Conservation (phyloP, 371 early-diverging fungal genomes). For the Haplosporangium sp. region DNA sequence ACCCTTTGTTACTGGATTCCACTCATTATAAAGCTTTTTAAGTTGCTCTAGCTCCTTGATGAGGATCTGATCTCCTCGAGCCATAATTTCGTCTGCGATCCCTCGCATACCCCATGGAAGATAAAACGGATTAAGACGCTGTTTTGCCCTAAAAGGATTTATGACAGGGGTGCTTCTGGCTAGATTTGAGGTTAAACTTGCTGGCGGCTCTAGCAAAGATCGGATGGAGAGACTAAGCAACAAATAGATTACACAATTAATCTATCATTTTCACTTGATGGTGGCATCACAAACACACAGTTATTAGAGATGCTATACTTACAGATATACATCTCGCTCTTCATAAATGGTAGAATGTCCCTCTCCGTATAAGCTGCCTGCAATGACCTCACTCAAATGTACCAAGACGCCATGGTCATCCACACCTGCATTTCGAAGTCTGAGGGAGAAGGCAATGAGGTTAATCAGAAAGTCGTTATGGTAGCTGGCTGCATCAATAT, state of each 20-base stretch:
- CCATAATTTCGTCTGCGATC: slow-evolving; percentile 74
- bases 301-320: slow-evolving; percentile 13
- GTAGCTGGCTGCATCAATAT: slow-evolving; percentile 83
- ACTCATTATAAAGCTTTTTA: slow-evolving; percentile 73
- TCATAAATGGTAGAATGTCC: slow-evolving; percentile 95
- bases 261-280: neutral
- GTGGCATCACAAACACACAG: neutral
- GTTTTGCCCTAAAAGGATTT: slow-evolving; percentile 63
- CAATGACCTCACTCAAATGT: slow-evolving; percentile 85
- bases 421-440: slow-evolving; percentile 86
- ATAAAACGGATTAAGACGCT: slow-evolving; percentile 85
- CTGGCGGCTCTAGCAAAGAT: slow-evolving; percentile 55
- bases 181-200: slow-evolving; percentile 23
- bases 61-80: slow-evolving; percentile 66
- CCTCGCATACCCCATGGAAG: slow-evolving; percentile 94
- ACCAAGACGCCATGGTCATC: slow-evolving; percentile 87
- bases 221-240: slow-evolving; percentile 49
- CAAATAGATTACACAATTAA: neutral
- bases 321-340: slow-evolving; percentile 86
- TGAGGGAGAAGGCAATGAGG: slow-evolving; percentile 84
- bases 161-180: slow-evolving; percentile 42
- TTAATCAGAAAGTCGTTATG: slow-evolving; percentile 88
- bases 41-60: slow-evolving; percentile 71
- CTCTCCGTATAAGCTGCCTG: slow-evolving; percentile 87
- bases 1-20: slow-evolving; percentile 82